phyloP scores from a whole-genome alignment of 179 eudicot species.

The Silene noctiflora region DNA sequence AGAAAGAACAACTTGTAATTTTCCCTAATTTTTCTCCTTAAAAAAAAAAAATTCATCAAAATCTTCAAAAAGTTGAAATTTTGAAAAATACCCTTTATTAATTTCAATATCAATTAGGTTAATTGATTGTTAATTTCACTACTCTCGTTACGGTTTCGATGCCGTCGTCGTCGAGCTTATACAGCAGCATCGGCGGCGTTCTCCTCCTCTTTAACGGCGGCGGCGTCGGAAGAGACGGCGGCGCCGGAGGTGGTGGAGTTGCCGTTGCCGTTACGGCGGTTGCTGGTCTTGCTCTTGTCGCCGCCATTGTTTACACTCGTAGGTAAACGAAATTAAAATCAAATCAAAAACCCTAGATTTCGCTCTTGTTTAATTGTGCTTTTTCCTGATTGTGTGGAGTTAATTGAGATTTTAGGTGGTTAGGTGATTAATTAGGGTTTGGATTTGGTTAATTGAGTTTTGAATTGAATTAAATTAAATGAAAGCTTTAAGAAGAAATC shows the following conservation, averaged over 20 bases:
- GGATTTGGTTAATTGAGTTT: not conserved
- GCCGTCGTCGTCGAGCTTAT: constrained; percentile 26
- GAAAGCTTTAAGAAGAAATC: constrained; percentile 74
- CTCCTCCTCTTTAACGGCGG: constrained; percentile 28
- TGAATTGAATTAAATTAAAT: constrained; percentile 36
- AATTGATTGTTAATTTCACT: constrained; percentile 4
- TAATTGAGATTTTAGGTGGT: not conserved
- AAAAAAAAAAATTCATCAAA: no score
- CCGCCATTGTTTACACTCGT: constrained; percentile 53
- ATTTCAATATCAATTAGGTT: not conserved
- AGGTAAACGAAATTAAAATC: constrained; percentile 37
- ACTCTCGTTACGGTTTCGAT: constrained; percentile 34
- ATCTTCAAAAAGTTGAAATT: no score
- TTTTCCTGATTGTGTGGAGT: not conserved
- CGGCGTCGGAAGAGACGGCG: constrained; percentile 19
- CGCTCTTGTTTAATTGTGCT: not conserved
- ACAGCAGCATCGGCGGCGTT: constrained; percentile 30
- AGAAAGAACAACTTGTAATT: no score
- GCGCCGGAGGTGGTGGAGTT: constrained; percentile 29
- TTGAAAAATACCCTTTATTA: no score
- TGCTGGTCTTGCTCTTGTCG: constrained; percentile 64
- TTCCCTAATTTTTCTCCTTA: no score
- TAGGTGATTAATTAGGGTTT: constrained; percentile 22
- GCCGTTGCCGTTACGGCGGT: constrained; percentile 56
- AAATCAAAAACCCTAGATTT: constrained; percentile 31